phyloP scores from a whole-genome alignment of 2,329 filamentous ascomycete species.

The Gyromitra esculenta region DNA sequence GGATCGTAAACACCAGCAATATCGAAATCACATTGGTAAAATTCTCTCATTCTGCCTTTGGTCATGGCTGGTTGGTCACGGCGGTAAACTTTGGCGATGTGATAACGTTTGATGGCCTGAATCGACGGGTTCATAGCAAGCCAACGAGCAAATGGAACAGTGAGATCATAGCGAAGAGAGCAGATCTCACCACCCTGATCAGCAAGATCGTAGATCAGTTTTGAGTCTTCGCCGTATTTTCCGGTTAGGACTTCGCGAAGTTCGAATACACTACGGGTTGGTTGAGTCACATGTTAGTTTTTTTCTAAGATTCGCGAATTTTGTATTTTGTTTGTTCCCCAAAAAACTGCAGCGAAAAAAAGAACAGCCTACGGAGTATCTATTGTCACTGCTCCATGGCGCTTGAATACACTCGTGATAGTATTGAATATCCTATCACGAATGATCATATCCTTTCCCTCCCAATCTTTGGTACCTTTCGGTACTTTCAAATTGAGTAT shows the following conservation, averaged over 20 bases:
- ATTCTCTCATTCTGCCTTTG: slow-evolving; percentile 92
- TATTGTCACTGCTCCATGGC: slow-evolving; percentile 80
- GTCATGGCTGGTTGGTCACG: slow-evolving; percentile 85
- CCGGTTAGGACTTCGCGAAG: slow-evolving; percentile 83
- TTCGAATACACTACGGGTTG: slow-evolving; percentile 72
- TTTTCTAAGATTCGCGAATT: slow-evolving; percentile 54
- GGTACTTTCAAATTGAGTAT: slow-evolving; percentile 83
- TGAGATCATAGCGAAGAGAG: slow-evolving; percentile 86
- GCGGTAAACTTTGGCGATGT: slow-evolving; percentile 91
- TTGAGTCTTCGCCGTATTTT: slow-evolving; percentile 92
- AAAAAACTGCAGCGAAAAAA: neutral
- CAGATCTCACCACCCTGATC: slow-evolving; percentile 88
- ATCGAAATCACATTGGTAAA: slow-evolving; percentile 97
- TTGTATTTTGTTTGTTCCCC: neutral
- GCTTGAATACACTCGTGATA: slow-evolving; percentile 82
- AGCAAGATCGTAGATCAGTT: slow-evolving; percentile 88
- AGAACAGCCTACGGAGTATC: slow-evolving; percentile 69
- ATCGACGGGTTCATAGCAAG: slow-evolving; percentile 88
- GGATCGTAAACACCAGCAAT: slow-evolving; percentile 87
- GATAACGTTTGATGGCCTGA: slow-evolving; percentile 89
- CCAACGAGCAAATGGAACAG: slow-evolving; percentile 90
- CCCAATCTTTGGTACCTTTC: slow-evolving; percentile 91
- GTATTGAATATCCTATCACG: slow-evolving; percentile 81
- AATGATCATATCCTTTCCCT: slow-evolving; percentile 79
- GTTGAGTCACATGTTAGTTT: slow-evolving; percentile 61